phyloP scores from a whole-genome alignment of 176 grass and related monocot genomes.

The Oryza glumipatula region DNA sequence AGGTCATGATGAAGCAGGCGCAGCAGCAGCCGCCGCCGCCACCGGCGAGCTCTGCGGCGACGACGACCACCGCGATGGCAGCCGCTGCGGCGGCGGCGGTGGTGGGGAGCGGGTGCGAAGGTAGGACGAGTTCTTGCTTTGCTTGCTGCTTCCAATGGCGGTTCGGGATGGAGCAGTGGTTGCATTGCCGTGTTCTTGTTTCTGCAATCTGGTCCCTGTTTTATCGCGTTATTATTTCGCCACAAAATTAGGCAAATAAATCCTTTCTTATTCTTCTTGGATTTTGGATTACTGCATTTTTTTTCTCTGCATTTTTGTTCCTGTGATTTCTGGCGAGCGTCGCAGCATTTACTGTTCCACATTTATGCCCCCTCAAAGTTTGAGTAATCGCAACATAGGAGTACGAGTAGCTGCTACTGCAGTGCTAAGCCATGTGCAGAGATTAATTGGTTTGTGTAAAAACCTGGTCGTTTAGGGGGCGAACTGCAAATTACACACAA shows the following conservation, averaged over 20 bases:
- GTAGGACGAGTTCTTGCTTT: constrained; percentile 1
- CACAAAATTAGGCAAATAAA: background rate
- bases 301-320: background rate
- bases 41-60: constrained; percentile 14
- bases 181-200: background rate
- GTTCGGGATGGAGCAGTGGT: constrained; percentile 20
- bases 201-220: background rate
- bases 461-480: background rate
- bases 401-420: background rate
- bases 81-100: background rate
- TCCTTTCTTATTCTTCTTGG: background rate
- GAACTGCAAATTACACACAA: background rate
- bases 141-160: constrained; percentile 4
- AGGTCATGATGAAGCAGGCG: constrained; percentile 38
- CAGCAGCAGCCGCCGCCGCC: background rate
- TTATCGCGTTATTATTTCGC: background rate
- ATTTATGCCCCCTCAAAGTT: background rate
- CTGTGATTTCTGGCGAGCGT: background rate
- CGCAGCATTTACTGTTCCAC: background rate
- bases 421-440: background rate
- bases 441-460: background rate
- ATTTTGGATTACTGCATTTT: background rate
- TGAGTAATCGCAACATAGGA: background rate
- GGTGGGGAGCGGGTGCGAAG: constrained; percentile 33
- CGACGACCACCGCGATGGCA: background rate